Evolutionary conservation across 371 early-diverging fungal genomes (phyloP).

Genomic region (Amoeboradix gromovi): DNA sequence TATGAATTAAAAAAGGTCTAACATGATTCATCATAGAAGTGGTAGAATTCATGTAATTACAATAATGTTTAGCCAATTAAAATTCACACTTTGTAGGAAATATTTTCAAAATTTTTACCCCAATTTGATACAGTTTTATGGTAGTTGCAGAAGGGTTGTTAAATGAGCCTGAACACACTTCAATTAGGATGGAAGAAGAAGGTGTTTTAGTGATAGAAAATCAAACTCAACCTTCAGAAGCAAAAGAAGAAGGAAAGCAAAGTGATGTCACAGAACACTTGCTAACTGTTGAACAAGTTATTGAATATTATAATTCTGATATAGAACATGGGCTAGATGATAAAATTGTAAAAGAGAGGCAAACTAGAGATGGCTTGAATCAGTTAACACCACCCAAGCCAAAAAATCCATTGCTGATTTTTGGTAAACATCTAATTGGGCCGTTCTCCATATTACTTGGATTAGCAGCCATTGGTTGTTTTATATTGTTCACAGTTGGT

Average conservation of each 20-base stretch:
- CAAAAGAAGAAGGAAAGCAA: neutral
- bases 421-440: neutral
- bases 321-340: neutral
- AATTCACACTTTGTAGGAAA: too few relatives aligned
- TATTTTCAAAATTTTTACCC: too few relatives aligned
- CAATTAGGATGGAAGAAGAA: neutral
- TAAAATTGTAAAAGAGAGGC: neutral
- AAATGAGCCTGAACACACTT: neutral
- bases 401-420: neutral
- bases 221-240: neutral
- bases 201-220: neutral
- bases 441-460: neutral
- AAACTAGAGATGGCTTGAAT: neutral
- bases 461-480: neutral
- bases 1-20: too few relatives aligned
- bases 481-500: neutral
- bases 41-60: too few relatives aligned
- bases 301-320: neutral
- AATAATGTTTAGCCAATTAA: too few relatives aligned
- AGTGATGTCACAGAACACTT: neutral
- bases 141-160: too few relatives aligned
- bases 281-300: neutral
- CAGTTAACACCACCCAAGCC: neutral
- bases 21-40: too few relatives aligned
- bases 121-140: too few relatives aligned